A percentile compares a stretch with the other conserved stretches of the same genome.
Conservation (phyloP, 192 early-diverging fungal species). For the Backusella liffmaniae region DNA sequence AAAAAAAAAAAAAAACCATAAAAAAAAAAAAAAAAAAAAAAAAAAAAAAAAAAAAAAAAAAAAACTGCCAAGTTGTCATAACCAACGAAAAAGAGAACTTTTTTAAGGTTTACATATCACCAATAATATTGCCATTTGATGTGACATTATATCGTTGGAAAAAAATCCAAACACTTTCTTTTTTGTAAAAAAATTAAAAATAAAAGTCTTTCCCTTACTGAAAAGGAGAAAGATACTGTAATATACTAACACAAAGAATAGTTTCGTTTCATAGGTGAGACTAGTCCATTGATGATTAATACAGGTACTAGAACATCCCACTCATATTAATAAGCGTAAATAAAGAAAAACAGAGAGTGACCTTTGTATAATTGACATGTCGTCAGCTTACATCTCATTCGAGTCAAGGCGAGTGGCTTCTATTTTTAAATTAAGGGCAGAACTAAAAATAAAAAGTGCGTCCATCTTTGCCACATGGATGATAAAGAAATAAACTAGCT, state of each 20-base stretch:
- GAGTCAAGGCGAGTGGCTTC: neutral
- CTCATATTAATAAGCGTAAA: neutral
- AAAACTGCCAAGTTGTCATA: too few relatives aligned
- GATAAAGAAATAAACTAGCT: neutral
- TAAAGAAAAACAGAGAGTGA: neutral
- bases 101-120: too few relatives aligned
- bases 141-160: neutral
- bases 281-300: neutral
- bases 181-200: too few relatives aligned
- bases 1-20: too few relatives aligned
- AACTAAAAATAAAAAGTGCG: neutral
- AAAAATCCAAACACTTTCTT: neutral
- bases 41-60: too few relatives aligned
- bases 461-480: neutral
- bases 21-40: too few relatives aligned
- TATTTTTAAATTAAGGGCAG: neutral
- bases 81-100: too few relatives aligned
- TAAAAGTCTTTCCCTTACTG: neutral
- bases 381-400: neutral
- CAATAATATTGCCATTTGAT: too few relatives aligned
- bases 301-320: neutral
- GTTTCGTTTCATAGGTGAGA: neutral
- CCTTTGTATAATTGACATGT: too few relatives aligned
- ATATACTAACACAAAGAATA: neutral
- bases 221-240: neutral